phyloP scores from a whole-genome alignment of 73 alveolate genomes.

The Blepharisma stoltei region DNA sequence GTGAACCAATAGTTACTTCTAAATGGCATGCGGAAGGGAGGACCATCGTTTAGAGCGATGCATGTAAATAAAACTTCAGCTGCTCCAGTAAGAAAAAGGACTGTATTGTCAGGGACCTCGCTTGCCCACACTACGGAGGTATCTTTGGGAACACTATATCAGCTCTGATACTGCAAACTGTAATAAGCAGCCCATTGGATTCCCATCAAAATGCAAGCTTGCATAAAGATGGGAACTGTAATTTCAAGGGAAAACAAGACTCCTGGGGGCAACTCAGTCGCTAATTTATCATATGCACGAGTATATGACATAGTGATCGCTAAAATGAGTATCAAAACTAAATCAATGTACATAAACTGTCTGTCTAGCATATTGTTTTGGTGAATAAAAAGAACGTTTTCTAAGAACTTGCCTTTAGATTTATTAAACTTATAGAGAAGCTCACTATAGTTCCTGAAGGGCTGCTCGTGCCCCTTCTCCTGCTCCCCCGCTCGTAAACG shows the following conservation, averaged over 20 bases:
- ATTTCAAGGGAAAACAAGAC: not conserved
- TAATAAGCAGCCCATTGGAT: not conserved
- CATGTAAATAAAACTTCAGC: not conserved
- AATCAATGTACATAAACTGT: constrained; percentile 87
- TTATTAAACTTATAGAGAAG: too few species aligned
- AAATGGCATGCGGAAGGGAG: not conserved
- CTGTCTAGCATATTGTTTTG: constrained; percentile 73
- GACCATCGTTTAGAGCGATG: not conserved
- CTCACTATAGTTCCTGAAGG: too few species aligned
- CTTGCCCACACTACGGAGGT: not conserved
- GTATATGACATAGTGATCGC: constrained; percentile 86
- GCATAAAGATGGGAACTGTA: not conserved
- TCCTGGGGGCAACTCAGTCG: constrained; percentile 31
- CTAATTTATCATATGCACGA: constrained; percentile 75
- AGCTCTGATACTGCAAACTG: not conserved
- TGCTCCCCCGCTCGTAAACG: too few species aligned
- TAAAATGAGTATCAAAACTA: constrained; percentile 76
- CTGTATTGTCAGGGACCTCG: constrained; percentile 2
- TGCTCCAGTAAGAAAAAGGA: not conserved
- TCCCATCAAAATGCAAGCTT: constrained; percentile 17
- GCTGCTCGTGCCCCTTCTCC: too few species aligned
- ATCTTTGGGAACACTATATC: not conserved
- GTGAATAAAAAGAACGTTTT: not conserved
- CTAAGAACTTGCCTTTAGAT: too few species aligned
- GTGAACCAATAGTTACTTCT: not conserved